A percentile compares a stretch with the other conserved stretches of the same genome.
Conservation (phyloP, 305 asterid species). For the Caryopteris hybrid region DNA sequence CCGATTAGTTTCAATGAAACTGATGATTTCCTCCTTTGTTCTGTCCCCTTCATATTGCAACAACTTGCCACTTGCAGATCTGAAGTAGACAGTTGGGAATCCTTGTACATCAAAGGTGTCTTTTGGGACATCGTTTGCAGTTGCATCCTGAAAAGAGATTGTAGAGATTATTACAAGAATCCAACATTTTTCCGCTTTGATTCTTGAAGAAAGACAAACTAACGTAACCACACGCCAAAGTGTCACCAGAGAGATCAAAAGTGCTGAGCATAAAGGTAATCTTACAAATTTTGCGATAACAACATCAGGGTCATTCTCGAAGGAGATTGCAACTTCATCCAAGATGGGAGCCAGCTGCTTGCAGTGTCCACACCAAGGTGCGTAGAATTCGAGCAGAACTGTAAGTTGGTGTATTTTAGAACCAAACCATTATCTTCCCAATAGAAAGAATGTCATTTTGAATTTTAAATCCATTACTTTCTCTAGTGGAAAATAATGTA, state of each 20-base stretch:
- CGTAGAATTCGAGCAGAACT: constrained; percentile 72
- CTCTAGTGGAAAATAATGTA: background rate
- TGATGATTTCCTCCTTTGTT: constrained; percentile 65
- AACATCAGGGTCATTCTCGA: constrained; percentile 44
- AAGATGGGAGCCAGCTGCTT: constrained; percentile 64
- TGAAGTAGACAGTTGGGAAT: constrained; percentile 78
- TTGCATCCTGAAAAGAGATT: constrained; percentile 56
- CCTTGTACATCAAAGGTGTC: constrained; percentile 57
- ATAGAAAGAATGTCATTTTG: background rate
- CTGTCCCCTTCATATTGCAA: constrained; percentile 48
- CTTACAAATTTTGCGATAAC: constrained; percentile 67
- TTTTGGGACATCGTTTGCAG: constrained; percentile 62
- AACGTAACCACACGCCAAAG: too few relatives aligned
- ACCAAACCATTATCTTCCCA: background rate
- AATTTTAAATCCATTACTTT: too few relatives aligned
- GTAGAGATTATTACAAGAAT: background rate
- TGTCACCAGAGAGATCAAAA: too few relatives aligned
- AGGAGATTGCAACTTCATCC: constrained; percentile 73
- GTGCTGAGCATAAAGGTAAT: background rate
- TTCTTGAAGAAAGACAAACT: too few relatives aligned
- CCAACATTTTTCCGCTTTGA: too few relatives aligned
- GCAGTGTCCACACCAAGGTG: constrained; percentile 91
- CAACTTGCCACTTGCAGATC: constrained; percentile 56
- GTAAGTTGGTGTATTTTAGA: background rate
- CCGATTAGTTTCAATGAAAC: constrained; percentile 47